Evolutionary conservation across 306 rosid species (phyloP), one percentile per base, ranked within the genome.

Genomic region (Quercus glauca): DNA sequence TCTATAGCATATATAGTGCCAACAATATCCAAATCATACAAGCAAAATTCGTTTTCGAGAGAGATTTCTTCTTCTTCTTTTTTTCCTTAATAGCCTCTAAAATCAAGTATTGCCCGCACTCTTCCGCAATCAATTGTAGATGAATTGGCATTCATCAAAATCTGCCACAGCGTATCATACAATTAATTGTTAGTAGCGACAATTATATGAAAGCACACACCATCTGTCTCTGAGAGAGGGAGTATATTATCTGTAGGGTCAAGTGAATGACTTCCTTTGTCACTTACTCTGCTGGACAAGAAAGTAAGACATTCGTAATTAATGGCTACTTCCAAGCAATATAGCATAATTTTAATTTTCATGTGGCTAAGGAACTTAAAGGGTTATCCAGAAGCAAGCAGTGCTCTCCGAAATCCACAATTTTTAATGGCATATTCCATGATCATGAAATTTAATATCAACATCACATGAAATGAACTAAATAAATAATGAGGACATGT

Each of bases 101-200:
- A n/a, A n/a, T n/a, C n/a, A n/a, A n/a, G n/a, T 35, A n/a, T 9
- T 68, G 53, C 41, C 72, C 14, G 17, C 52, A 10, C 72, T 68
- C 26, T 10, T 68, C 53, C 18, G 49, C 72, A 7, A 55, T 75
- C 25, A 83, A 20, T 77, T 82, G 86, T 74, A 80, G 83, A 21
- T 73, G 84, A 86, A 93, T 20, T 55, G 59, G 79, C 98, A 91
- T 41, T 77, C 85, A 59, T 77, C 89, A 77, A 76, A 91, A 78
- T 97, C 98, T 93, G 91, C 83, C 81, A 77, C 20, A 21, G 17
- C 11, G 11, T 49, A 2, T 18, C 10, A 4, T 6, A 72, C n/a
- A 53, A 53, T 1, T 61, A 45, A 18, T 37, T 17, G 9, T 77
- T 8, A 67, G 52, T 19, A 31, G 19, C 15, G n/a, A 67, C 35